Evolutionary conservation across 1,284 basidiomycete species (phyloP).

Genomic region (Mycosarcoma maydis): DNA sequence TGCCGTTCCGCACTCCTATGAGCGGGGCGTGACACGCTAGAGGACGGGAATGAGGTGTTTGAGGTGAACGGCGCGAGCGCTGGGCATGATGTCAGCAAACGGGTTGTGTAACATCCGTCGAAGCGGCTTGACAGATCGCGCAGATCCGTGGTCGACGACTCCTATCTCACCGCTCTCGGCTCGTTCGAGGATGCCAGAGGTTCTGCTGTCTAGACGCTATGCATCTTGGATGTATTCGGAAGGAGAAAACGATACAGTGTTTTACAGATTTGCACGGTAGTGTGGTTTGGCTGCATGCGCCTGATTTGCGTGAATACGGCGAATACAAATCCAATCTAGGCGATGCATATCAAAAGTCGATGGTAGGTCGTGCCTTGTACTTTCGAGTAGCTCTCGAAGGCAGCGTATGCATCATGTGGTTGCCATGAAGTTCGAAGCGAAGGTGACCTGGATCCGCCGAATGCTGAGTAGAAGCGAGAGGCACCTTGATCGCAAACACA

Average conservation of each 20-base stretch:
- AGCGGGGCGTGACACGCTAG: no score
- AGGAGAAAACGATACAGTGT: no score
- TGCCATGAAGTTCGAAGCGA: constrained; percentile 46
- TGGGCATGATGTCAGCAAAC: no score
- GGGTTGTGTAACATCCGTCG: constrained; percentile 24
- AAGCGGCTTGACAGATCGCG: constrained; percentile 55
- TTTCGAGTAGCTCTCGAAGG: constrained; percentile 46
- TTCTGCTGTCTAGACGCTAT: constrained; percentile 50
- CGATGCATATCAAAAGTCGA: constrained; percentile 40
- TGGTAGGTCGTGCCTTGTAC: constrained; percentile 44
- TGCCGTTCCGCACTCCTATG: no score
- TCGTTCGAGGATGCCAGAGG: no score
- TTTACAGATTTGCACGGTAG: no score
- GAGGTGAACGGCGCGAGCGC: no score
- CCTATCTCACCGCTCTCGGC: no score
- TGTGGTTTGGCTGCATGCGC: no score
- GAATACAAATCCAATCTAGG: constrained; percentile 14
- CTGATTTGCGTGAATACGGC: not conserved
- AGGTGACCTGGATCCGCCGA: constrained; percentile 8
- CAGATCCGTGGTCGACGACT: no score
- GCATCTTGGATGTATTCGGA: no score
- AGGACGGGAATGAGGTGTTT: no score
- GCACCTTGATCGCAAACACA: constrained; percentile 39
- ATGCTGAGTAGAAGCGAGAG: constrained; percentile 6
- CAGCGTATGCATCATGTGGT: constrained; percentile 50